Evolutionary conservation across 2,329 filamentous ascomycete species (phyloP), one percentile per base, ranked within the genome.

Genomic region (Chaetothyriales sp.): DNA sequence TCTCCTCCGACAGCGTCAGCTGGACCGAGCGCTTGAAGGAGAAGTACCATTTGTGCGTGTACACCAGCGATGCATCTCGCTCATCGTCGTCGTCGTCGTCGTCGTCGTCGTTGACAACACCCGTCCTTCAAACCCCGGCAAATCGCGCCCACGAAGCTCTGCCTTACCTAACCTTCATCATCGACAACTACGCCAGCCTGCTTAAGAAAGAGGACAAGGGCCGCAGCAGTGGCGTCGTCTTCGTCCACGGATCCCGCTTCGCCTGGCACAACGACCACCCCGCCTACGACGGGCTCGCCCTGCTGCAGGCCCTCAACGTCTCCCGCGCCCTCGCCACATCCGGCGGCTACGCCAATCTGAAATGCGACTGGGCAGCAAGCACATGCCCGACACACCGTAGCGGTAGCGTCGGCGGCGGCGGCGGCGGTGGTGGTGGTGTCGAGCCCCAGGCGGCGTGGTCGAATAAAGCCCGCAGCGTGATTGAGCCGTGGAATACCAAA

Each of bases 281-380:
- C 0, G 59, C 64, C 15, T 74, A 74, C 53, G 71, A 74, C 51
- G 74, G 73, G 55, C 60, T 61, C 0, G 64, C 63, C 2, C 58
- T 73, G 0, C 65, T 75, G 1, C 52, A 55, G 0, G 51, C 54
- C 1, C 63, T 74, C 10, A 65, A 73, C 53, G 49, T 73, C 0
- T 54, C 63, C 0, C 51, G 62, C 0, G 72, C 72, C 1, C 60
- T 73, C 1, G 55, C 59, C 7, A 15, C 10, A 2, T 59, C 59
- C 0, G 72, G 72, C 0, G 72, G 72, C 0, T 75, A 74, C 55
- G 67, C 72, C 49, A 75, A 75, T 51, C 61, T 75, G 25, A 67
- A 71, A 44, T 75, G 72, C 53, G 71, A 74, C 57, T 74, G 72
- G 72, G 71, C 68, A 42, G 64, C 65, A 1, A 70, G 71, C 47